phyloP scores from a whole-genome alignment of 805 yeast genomes.

The Pichia kluyveri region DNA sequence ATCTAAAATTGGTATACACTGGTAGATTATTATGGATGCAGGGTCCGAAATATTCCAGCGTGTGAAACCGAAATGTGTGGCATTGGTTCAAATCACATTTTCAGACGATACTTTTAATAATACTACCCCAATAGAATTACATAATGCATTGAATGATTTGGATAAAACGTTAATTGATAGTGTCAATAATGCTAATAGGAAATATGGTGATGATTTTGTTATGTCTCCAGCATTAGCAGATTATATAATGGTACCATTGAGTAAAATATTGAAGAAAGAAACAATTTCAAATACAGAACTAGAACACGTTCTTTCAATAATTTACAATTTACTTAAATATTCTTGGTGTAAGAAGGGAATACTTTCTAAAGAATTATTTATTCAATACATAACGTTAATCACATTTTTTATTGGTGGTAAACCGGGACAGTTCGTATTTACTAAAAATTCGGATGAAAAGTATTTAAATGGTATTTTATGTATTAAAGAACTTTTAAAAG shows the following conservation, averaged over 20 bases:
- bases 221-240: slow-evolving; percentile 42
- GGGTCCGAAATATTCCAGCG: not conserved
- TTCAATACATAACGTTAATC: slow-evolving; percentile 39
- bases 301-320: slow-evolving; percentile 36
- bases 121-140: slow-evolving; percentile 23
- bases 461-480: slow-evolving; percentile 28
- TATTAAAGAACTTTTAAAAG: slow-evolving; percentile 23
- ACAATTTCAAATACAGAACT: slow-evolving; percentile 36
- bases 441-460: slow-evolving; percentile 28
- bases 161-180: slow-evolving; percentile 11
- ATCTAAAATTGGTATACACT: too few relatives aligned
- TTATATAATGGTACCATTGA: slow-evolving; percentile 53
- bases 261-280: slow-evolving; percentile 41
- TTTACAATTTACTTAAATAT: slow-evolving; percentile 33
- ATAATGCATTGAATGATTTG: slow-evolving; percentile 27
- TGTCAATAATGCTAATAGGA: not conserved
- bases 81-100: slow-evolving; percentile 34
- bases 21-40: not conserved
- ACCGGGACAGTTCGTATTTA: slow-evolving; percentile 26
- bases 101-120: slow-evolving; percentile 24
- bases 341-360: slow-evolving; percentile 38
- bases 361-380: slow-evolving; percentile 29
- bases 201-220: not conserved
- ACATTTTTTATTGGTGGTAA: slow-evolving; percentile 39
- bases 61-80: slow-evolving; percentile 35